A percentile compares a stretch with the other conserved stretches of the same genome.
Conservation (phyloP, 176 grass and related monocot species). For the Aegilops longissima region DNA sequence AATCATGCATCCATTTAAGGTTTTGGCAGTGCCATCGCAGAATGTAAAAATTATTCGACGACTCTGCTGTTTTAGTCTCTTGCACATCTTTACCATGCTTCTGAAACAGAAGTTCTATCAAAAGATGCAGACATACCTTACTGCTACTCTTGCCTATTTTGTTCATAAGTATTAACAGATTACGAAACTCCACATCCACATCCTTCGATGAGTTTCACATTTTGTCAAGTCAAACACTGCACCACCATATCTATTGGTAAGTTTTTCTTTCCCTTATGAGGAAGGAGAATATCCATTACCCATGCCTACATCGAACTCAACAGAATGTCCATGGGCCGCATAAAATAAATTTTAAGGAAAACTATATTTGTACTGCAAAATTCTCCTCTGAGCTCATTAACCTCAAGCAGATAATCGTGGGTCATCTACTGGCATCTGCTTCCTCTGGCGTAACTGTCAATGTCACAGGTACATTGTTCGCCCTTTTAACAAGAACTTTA, state of each 20-base stretch:
- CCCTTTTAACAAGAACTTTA: conserved; percentile 58
- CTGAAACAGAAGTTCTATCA: background rate
- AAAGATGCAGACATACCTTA: background rate
- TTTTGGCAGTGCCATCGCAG: background rate
- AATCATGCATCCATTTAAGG: conserved; percentile 16
- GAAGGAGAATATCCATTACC: background rate
- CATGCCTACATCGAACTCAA: conserved; percentile 24
- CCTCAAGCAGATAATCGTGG: conserved; percentile 20
- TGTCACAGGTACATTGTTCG: conserved; percentile 31
- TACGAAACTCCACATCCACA: background rate
- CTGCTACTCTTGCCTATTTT: background rate
- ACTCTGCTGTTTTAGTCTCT: background rate
- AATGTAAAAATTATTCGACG: background rate
- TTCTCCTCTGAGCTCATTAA: background rate
- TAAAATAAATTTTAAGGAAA: background rate
- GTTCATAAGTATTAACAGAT: background rate
- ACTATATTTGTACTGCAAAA: conserved; percentile 20
- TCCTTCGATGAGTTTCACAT: background rate
- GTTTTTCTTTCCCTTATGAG: background rate
- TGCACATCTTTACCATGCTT: background rate
- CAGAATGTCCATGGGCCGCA: background rate
- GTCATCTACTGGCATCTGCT: conserved; percentile 50
- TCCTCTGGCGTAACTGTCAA: conserved; percentile 79
- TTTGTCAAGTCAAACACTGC: conserved; percentile 1
- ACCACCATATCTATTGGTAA: background rate